A percentile compares a stretch with the other conserved stretches of the same genome.
Evolutionary conservation across 495 filamentous ascomycete species (phyloP).

Genomic region (Hypoxylon lienhwacheense): DNA sequence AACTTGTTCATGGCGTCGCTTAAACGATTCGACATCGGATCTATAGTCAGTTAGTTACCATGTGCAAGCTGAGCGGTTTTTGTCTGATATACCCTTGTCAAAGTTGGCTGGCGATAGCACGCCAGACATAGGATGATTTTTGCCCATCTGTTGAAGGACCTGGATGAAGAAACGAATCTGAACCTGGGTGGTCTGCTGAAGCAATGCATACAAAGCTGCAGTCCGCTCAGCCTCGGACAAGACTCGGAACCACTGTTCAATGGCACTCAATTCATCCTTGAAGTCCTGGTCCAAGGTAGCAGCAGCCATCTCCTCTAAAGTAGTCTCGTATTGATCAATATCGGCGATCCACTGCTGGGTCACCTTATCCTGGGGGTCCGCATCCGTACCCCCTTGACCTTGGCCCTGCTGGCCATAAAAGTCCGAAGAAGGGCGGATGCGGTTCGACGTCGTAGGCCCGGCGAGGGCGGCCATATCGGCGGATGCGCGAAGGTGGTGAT

Average conservation of each 20-base stretch:
- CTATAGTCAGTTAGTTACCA: conserved; percentile 47
- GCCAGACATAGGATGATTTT: conserved; percentile 95
- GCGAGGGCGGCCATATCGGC: conserved; percentile 94
- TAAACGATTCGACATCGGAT: conserved; percentile 95
- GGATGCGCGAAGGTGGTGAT: conserved; percentile 86
- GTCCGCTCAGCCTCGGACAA: conserved; percentile 95
- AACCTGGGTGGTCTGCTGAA: conserved; percentile 98
- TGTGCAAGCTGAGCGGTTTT: not conserved
- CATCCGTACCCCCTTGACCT: conserved; percentile 61
- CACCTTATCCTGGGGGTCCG: conserved; percentile 84
- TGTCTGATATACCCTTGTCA: conserved; percentile 74
- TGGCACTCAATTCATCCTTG: conserved; percentile 97
- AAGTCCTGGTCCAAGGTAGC: conserved; percentile 98
- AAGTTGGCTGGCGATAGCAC: conserved; percentile 94
- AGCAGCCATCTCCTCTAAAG: conserved; percentile 97
- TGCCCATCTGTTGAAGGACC: conserved; percentile 97
- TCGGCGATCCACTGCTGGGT: conserved; percentile 98
- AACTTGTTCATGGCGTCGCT: conserved; percentile 98
- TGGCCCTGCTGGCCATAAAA: conserved; percentile 81
- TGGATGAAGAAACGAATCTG: conserved; percentile 99
- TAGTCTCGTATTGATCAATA: conserved; percentile 97
- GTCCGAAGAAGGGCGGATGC: conserved; percentile 93
- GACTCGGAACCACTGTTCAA: conserved; percentile 99
- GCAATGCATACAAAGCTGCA: conserved; percentile 88
- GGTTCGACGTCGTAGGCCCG: conserved; percentile 69